These are phyloP conservation scores for Turnera subulata DNA, from an alignment of 345 rosid species.

Conservation along the genomic window DNA sequence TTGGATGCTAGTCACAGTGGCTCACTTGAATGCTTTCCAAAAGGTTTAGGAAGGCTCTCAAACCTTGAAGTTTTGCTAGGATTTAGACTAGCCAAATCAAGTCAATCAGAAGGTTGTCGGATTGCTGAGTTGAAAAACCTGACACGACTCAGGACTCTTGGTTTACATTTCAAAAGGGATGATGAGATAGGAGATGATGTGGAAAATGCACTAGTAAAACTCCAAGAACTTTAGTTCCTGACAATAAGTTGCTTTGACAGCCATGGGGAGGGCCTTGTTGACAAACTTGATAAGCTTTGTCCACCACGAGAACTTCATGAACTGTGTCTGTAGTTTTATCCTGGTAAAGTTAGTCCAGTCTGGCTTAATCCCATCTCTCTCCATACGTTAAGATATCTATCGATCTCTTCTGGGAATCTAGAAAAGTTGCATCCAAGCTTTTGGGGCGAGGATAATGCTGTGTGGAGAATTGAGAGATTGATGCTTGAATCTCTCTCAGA, in stretches of 20 bases:
- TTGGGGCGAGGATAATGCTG: slow-evolving; percentile 33
- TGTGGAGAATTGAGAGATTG: slow-evolving; percentile 54
- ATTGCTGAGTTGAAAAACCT: slow-evolving; percentile 44
- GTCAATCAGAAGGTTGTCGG: slow-evolving; percentile 40
- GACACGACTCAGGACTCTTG: slow-evolving; percentile 43
- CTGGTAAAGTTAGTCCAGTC: slow-evolving; percentile 43
- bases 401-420: slow-evolving; percentile 47
- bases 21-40: slow-evolving; percentile 53
- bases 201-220: slow-evolving; percentile 41
- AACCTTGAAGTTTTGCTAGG: slow-evolving; percentile 58
- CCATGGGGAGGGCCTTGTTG: slow-evolving; percentile 37
- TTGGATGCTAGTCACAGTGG: slow-evolving; percentile 56
- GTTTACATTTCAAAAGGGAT: slow-evolving; percentile 42
- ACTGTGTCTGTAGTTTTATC: slow-evolving; percentile 49
- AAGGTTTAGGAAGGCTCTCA: slow-evolving; percentile 47
- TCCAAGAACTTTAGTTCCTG: slow-evolving; percentile 36
- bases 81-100: slow-evolving; percentile 49
- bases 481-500: slow-evolving; percentile 43
- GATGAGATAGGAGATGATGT: slow-evolving; percentile 52
- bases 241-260: slow-evolving; percentile 48
- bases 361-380: slow-evolving; percentile 59
- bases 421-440: slow-evolving; percentile 36
- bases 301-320: slow-evolving; percentile 56
- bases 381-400: slow-evolving; percentile 49
- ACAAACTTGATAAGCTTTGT: slow-evolving; percentile 40